phyloP scores from a whole-genome alignment of 768 basidiomycete species.

The Pisolithus marmoratus region DNA sequence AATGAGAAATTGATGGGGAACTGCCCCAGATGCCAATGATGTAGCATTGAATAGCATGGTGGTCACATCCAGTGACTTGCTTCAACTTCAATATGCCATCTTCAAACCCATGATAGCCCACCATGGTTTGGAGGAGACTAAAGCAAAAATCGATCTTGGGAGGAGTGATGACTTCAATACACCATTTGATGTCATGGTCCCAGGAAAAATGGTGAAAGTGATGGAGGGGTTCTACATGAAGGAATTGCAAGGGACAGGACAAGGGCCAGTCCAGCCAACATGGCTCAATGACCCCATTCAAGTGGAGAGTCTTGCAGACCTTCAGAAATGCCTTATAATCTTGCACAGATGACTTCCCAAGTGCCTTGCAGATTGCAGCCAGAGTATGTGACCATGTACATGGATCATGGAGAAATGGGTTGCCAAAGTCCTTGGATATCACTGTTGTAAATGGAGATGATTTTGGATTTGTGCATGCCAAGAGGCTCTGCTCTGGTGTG shows the following conservation, averaged over 20 bases:
- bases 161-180: no score
- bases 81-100: constrained; percentile 35
- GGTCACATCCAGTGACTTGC: constrained; percentile 35
- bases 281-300: no score
- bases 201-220: no score
- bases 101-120: constrained; percentile 15
- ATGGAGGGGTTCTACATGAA: no score
- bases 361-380: constrained; percentile 4
- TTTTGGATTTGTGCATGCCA: constrained; percentile 9
- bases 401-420: constrained; percentile 23
- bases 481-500: neutral
- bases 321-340: no score
- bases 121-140: no score
- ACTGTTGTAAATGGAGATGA: constrained; percentile 29
- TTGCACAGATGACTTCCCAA: neutral
- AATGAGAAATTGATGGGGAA: constrained; percentile 22
- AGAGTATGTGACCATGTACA: constrained; percentile 20
- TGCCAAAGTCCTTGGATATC: constrained; percentile 23
- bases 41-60: constrained; percentile 30
- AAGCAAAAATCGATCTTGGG: no score
- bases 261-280: no score
- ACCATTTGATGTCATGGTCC: no score
- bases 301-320: no score
- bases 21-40: constrained; percentile 29
- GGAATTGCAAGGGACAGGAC: no score